Evolutionary conservation across 148 eudicot genomes (phyloP).

Genomic region (Hydrangea macrophylla): DNA sequence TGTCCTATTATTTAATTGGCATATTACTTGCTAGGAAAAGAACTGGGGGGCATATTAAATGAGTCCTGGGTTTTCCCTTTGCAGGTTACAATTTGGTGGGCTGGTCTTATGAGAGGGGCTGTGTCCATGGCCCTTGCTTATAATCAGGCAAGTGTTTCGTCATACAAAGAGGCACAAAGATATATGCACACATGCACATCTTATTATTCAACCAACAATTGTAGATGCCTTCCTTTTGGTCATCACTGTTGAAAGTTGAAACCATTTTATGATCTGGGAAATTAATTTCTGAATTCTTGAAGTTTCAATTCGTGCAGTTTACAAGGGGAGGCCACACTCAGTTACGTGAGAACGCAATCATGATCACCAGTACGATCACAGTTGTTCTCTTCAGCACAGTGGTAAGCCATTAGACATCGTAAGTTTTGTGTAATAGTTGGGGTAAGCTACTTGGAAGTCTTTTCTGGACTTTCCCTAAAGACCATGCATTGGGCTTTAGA

Average conservation of each 20-base stretch:
- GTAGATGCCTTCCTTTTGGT: background rate
- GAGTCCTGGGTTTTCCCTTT: constrained; percentile 10
- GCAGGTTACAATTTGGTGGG: constrained; percentile 82
- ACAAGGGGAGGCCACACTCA: constrained; percentile 55
- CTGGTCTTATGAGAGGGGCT: constrained; percentile 90
- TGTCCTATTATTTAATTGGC: constrained; percentile 3
- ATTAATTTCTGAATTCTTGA: background rate
- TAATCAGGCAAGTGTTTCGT: constrained; percentile 48
- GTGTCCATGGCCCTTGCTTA: constrained; percentile 87
- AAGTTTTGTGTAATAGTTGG: background rate
- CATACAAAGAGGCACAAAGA: background rate
- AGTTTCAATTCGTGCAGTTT: constrained; percentile 46
- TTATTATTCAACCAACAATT: background rate
- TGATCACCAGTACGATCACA: constrained; percentile 83
- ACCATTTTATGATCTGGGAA: background rate
- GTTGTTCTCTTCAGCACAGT: constrained; percentile 79
- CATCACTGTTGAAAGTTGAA: background rate
- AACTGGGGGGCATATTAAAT: too few relatives aligned
- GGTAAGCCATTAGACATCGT: constrained; percentile 50
- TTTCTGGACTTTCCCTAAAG: background rate
- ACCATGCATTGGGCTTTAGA: background rate
- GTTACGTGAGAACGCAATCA: constrained; percentile 56
- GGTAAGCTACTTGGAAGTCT: background rate
- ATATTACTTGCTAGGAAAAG: too few relatives aligned
- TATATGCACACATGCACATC: background rate